Conservation (phyloP, 1,284 basidiomycete genomes). For the Paramarasmius palmivorus region DNA sequence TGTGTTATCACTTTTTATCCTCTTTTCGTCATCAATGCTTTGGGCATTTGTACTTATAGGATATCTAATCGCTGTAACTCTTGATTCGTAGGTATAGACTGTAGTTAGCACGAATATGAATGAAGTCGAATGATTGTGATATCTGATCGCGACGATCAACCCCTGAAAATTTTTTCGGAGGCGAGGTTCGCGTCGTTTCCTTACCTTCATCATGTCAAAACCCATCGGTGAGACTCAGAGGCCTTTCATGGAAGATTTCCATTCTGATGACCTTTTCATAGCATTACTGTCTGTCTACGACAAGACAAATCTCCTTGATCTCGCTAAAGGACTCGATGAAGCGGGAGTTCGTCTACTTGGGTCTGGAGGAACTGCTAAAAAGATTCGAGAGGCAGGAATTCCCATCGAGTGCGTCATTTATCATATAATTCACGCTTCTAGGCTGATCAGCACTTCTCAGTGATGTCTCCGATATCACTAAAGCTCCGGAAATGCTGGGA, state of each 20-base stretch:
- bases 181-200: background rate
- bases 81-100: too few relatives aligned
- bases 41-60: too few relatives aligned
- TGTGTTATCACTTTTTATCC: too few relatives aligned
- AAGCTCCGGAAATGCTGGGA: slow-evolving; percentile 99
- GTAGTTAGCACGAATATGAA: too few relatives aligned
- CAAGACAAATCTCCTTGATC: slow-evolving; percentile 88
- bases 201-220: slow-evolving; percentile 14
- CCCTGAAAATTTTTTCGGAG: background rate
- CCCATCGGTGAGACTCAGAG: slow-evolving; percentile 16
- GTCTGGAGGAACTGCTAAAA: slow-evolving; percentile 97
- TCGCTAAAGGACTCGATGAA: slow-evolving; percentile 82
- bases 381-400: slow-evolving; percentile 93
- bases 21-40: too few relatives aligned
- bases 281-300: slow-evolving; percentile 97
- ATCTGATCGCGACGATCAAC: too few relatives aligned
- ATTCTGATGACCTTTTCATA: slow-evolving; percentile 25
- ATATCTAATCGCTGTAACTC: too few relatives aligned
- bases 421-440: background rate
- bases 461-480: slow-evolving; percentile 97
- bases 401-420: slow-evolving; percentile 75
- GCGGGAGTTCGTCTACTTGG: slow-evolving; percentile 90
- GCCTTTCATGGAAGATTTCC: background rate
- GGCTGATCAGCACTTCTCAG: slow-evolving; percentile 40
- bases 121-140: too few relatives aligned